Evolutionary conservation across 129 eudicot species (phyloP).

Genomic region (sunflower (Helianthus annuus)): HanXRQr2.0-SUNRISE NC_035448.2:195198553-195199052

Average conservation of each 20-base stretch:
- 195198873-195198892: neutral
- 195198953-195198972: neutral
- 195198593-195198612: neutral
- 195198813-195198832: constrained; percentile 69
- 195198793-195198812: constrained; percentile 63
- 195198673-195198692: too few relatives aligned
- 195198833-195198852: constrained; percentile 67
- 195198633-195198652: constrained; percentile 18
- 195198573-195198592: constrained; percentile 57
- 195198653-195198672: too few relatives aligned
- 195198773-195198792: constrained; percentile 79
- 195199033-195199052: neutral
- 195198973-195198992: neutral
- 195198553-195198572: constrained; percentile 66
- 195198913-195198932: constrained; percentile 35
- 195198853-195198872: constrained; percentile 61
- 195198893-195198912: neutral
- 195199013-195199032: constrained; percentile 21
- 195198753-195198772: constrained; percentile 99
- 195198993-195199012: neutral
- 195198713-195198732: neutral
- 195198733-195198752: constrained; percentile 79
- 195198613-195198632: neutral
- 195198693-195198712: too few relatives aligned
- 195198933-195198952: constrained; percentile 29